Base-by-base conservation (phyloP, 805 yeast species). In the Wickerhamiella qilinensis region DNA sequence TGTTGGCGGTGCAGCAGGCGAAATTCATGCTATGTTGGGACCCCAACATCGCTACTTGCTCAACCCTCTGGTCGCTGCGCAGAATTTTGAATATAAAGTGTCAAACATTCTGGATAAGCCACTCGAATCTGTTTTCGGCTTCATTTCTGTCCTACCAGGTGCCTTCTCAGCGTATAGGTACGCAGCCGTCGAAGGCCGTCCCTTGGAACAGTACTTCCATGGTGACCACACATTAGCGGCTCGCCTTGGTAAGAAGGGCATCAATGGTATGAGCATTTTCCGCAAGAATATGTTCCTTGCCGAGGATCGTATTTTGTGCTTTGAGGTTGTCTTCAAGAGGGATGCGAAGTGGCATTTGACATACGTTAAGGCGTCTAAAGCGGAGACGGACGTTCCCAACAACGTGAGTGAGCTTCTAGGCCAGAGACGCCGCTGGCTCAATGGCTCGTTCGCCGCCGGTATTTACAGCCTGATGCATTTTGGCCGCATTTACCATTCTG, bases 1-100 rank as follows among this genome's bases (percentile, higher is more conserved):
- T 41, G 75, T 75, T 20, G 81, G 80, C 3, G 81, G 81, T 20
- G 79, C 80, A 3, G 73, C 79, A 58, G 81, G 81, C n/a, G 81
- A 74, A 48, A 73, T 74, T 49, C 74, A 71, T 41, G 77, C 78
- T 2, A 64, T 70, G 52, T 58, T 74, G 54, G 69, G 69, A 14
- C 63, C 63, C 29, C 63, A 68, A 45, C 38, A 43, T 30, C 41
- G 47, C 25, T 43, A 44, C 39, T 48, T 71, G 43, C 60, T 72
- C 30, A 74, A 75, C 50, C 79, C 80, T 9, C 55, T 74, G 27
- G 77, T 75, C 15, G 76, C 76, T 14, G 73, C 73, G 6, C 81
- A 74, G 51, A 75, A 75, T 50, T 74, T 74, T 49, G 80, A 73
- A 56, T 73, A 73, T 52, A 74, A 74, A 50, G 73, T 75, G 49